Conservation (phyloP, 305 asterid species). For the Fraxinus greggii region DNA sequence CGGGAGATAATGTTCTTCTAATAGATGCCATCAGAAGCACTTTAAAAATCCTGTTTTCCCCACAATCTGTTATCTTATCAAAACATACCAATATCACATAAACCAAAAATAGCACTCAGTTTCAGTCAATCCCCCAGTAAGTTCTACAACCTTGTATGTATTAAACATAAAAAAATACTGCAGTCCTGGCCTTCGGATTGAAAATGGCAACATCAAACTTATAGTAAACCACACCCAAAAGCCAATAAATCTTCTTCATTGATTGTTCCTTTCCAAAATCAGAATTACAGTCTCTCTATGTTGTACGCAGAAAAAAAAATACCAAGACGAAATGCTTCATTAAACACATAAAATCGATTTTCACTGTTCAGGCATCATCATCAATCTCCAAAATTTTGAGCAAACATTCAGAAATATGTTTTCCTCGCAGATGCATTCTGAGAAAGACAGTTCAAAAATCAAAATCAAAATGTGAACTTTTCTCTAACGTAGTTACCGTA, state of each 20-base stretch:
- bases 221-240: slow-evolving; percentile 3
- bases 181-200: neutral
- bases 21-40: slow-evolving; percentile 59
- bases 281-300: slow-evolving; percentile 18
- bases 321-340: slow-evolving; percentile 6
- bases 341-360: neutral
- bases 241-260: neutral
- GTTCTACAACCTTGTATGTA: neutral
- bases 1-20: slow-evolving; percentile 65
- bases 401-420: slow-evolving; percentile 4
- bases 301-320: slow-evolving; percentile 4
- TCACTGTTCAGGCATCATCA: slow-evolving; percentile 14
- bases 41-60: slow-evolving; percentile 13
- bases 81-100: slow-evolving; percentile 3
- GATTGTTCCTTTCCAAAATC: slow-evolving; percentile 5
- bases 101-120: slow-evolving; percentile 17
- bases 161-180: slow-evolving; percentile 18
- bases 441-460: slow-evolving; percentile 18
- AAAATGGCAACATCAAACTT: slow-evolving; percentile 18
- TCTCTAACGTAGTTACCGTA: neutral
- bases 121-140: slow-evolving; percentile 3
- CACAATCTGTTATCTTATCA: slow-evolving; percentile 15
- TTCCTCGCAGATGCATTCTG: slow-evolving; percentile 26
- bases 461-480: slow-evolving; percentile 11
- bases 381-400: slow-evolving; percentile 13